Conservation (phyloP, 768 basidiomycete species). For the Plicaturopsis crispa region DNA sequence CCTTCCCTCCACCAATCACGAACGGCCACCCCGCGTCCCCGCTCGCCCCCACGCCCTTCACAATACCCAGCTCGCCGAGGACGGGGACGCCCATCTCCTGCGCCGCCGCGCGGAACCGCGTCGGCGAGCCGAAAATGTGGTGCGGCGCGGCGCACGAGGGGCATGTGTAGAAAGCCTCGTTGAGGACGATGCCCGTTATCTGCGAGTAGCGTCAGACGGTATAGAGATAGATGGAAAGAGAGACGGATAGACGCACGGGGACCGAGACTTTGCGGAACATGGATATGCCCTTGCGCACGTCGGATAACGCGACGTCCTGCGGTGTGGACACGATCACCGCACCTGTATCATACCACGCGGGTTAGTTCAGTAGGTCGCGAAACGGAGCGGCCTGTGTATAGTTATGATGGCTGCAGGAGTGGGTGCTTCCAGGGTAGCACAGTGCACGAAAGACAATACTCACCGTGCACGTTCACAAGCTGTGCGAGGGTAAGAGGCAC, state of each 20-base stretch:
- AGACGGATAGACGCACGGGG: slow-evolving; percentile 51
- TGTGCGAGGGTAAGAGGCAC: slow-evolving; percentile 90
- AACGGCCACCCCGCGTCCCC: slow-evolving; percentile 58
- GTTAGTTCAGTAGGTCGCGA: neutral
- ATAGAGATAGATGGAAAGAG: slow-evolving; percentile 1
- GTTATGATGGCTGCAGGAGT: neutral
- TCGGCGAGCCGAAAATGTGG: slow-evolving; percentile 65
- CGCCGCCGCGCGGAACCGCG: slow-evolving; percentile 54
- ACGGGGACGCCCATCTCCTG: slow-evolving; percentile 49
- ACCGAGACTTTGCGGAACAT: slow-evolving; percentile 89
- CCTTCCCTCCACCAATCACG: slow-evolving; percentile 8
- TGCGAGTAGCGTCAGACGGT: slow-evolving; percentile 18
- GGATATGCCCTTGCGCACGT: slow-evolving; percentile 86
- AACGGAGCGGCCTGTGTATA: neutral
- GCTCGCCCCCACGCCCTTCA: slow-evolving; percentile 61
- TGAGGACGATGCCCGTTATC: slow-evolving; percentile 85
- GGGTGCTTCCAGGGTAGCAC: too few species aligned
- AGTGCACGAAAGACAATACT: slow-evolving; percentile 19
- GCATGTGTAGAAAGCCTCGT: slow-evolving; percentile 82
- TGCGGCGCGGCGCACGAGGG: slow-evolving; percentile 59
- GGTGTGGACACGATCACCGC: slow-evolving; percentile 93
- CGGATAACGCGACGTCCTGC: slow-evolving; percentile 87
- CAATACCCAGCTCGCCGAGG: slow-evolving; percentile 78
- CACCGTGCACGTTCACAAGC: slow-evolving; percentile 77
- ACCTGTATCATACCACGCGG: slow-evolving; percentile 39